Conservation (phyloP, 768 basidiomycete species). For the Podaxis sp. region DNA sequence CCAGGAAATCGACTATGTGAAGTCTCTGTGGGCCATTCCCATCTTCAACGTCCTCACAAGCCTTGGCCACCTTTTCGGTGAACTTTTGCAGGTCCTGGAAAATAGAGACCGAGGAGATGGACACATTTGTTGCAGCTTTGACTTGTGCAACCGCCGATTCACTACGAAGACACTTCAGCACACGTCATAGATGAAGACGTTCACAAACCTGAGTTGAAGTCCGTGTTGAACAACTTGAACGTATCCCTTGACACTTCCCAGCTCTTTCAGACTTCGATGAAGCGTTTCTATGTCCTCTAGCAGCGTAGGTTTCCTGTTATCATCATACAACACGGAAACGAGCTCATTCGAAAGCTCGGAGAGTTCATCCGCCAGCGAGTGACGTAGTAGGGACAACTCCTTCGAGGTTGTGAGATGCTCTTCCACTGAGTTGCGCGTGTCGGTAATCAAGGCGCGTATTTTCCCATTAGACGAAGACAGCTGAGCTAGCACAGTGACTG, state of each 20-base stretch:
- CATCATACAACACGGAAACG: conserved; percentile 50
- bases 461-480: conserved; percentile 47
- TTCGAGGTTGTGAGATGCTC: conserved; percentile 62
- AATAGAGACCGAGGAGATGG: conserved; percentile 44
- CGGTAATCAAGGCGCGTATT: conserved; percentile 45
- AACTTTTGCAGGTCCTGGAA: conserved; percentile 66
- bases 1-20: conserved; percentile 60
- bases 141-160: conserved; percentile 59
- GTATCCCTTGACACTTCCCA: conserved; percentile 75
- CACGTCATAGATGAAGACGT: conserved; percentile 1
- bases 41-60: conserved; percentile 46
- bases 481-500: conserved; percentile 50
- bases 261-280: conserved; percentile 73
- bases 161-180: conserved; percentile 32
- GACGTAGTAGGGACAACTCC: conserved; percentile 72
- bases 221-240: conserved; percentile 71
- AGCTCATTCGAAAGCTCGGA: conserved; percentile 64
- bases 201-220: conserved; percentile 65
- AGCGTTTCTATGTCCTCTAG: conserved; percentile 81
- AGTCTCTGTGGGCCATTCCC: conserved; percentile 48
- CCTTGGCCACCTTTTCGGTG: conserved; percentile 44
- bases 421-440: conserved; percentile 46
- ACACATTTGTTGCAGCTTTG: conserved; percentile 36
- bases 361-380: conserved; percentile 77
- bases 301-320: conserved; percentile 55